These are phyloP conservation scores for Leccinum fallax DNA, from an alignment of 1,284 basidiomycete species.

Conservation along the genomic window DNA sequence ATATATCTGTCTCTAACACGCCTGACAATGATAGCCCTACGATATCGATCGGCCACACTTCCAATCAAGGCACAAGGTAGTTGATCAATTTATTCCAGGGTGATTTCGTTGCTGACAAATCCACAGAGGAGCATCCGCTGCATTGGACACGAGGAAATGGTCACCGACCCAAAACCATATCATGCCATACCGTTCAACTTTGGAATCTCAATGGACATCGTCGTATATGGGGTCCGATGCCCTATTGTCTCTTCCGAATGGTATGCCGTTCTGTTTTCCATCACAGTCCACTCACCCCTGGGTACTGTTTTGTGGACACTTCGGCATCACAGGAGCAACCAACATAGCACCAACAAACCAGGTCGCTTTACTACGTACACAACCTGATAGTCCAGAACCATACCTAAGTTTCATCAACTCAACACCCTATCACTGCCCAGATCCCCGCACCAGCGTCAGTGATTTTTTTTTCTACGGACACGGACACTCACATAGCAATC, in stretches of 20 bases:
- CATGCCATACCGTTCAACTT: neutral
- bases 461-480: neutral
- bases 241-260: neutral
- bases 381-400: neutral
- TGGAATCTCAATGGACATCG: neutral
- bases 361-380: neutral
- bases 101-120: neutral
- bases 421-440: neutral
- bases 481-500: neutral
- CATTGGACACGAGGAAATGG: slow-evolving; percentile 4
- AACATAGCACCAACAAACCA: neutral
- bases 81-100: too few relatives aligned
- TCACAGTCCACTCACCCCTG: neutral
- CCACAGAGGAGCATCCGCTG: neutral
- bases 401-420: too few relatives aligned
- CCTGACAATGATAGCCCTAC: neutral
- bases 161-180: neutral
- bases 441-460: neutral
- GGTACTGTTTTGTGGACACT: neutral
- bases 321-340: neutral
- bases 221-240: neutral
- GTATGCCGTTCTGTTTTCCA: neutral
- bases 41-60: neutral
- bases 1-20: neutral
- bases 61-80: neutral